Evolutionary conservation across 2,329 filamentous ascomycete genomes (phyloP), one percentile per base, ranked within the genome.

Genomic region (Penicillium brasilianum): DNA sequence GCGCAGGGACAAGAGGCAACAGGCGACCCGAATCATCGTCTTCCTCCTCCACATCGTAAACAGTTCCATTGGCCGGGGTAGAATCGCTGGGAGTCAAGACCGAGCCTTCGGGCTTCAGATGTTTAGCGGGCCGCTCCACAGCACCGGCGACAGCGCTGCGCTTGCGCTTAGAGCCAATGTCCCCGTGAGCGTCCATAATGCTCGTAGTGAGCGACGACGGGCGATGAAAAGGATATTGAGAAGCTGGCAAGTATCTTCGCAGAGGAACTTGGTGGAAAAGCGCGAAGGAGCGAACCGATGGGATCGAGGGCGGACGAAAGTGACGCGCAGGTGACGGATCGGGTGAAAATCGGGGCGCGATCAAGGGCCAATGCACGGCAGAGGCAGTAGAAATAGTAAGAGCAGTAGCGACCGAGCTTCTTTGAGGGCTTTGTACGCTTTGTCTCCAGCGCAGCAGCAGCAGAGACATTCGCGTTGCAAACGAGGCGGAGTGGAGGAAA

Each of bases 91-190:
- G 76, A 2, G 74, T 80, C 44, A 76, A 69, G 28, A 70, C 67
- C 57, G 73, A 80, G 32, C 69, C 65, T 65, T 85, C 82, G 16
- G 82, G 79, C 66, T 82, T 83, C 57, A 84, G 76, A 60, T 86
- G 84, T 74, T 87, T 87, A 64, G 81, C 75, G 1, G 84, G 84
- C 57, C 84, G 82, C 61, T 85, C 83, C 52, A 77, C 75, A 58
- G 76, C 74, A 48, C 44, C 44, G n/a, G 82, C 77, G 22, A 80
- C 77, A 16, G 83, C 81, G 65, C 81, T 83, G 69, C 82, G 82
- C 75, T 86, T 86, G 74, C 84, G 83, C 76, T 87, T 87, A 50
- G 77, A 73, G 66, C 81, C 75, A 67, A 77, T 69, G 57, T 83
- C 78, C 58, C 81, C 80, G 73, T 81, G 82, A 63, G 79, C 74